Evolutionary conservation across 2,329 filamentous ascomycete genomes (phyloP).

Genomic region (Epichloe hybrida): DNA sequence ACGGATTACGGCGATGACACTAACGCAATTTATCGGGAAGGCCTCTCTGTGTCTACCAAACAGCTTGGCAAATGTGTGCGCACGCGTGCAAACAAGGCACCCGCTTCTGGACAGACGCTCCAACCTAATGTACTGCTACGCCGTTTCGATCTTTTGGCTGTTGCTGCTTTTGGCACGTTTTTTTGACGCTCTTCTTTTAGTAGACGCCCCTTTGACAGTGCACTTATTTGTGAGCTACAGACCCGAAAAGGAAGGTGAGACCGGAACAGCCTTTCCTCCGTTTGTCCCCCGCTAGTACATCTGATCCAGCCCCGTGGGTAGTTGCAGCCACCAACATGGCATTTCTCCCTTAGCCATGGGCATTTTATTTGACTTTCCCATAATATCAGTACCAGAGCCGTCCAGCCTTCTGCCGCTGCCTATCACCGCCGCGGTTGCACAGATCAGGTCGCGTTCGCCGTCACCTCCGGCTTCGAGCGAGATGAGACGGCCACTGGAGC

Average conservation of each 20-base stretch:
- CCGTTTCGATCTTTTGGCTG: not conserved
- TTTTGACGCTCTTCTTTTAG: too few relatives aligned
- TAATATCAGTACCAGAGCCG: not conserved
- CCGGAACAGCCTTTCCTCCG: not conserved
- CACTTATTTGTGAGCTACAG: not conserved
- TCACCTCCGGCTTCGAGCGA: too few relatives aligned
- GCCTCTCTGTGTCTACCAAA: not conserved
- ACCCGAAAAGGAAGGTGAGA: too few relatives aligned
- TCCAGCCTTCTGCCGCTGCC: too few relatives aligned
- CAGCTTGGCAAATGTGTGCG: not conserved
- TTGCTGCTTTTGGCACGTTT: not conserved
- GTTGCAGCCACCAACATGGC: not conserved
- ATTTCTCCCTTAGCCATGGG: not conserved
- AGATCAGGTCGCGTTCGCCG: too few relatives aligned
- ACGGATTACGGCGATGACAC: not conserved
- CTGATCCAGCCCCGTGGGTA: not conserved
- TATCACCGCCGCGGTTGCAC: too few relatives aligned
- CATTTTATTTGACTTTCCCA: not conserved
- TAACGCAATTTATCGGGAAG: not conserved
- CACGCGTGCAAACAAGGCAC: not conserved
- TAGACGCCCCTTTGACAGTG: too few relatives aligned
- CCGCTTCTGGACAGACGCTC: too few relatives aligned
- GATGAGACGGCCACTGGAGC: too few relatives aligned
- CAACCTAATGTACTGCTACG: not conserved
- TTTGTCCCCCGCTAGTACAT: too few relatives aligned